Evolutionary conservation across 805 yeast genomes (phyloP).

Genomic region (Starmerella riodocensis): DNA sequence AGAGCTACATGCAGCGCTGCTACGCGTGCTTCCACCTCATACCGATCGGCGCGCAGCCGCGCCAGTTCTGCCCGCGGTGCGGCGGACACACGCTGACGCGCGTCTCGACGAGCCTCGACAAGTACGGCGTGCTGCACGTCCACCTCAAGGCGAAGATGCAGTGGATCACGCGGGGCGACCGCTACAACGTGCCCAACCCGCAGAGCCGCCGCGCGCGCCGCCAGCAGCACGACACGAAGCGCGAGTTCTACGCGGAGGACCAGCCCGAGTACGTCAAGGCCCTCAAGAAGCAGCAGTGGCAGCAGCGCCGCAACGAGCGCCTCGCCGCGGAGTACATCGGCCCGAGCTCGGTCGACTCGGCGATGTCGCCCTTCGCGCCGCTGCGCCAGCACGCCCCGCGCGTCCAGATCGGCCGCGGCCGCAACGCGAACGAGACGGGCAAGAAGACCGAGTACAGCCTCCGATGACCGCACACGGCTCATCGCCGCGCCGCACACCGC

Average conservation of each 20-base stretch:
- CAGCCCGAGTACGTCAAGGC: constrained; percentile 89
- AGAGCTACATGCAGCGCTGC: constrained; percentile 90
- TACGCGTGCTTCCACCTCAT: constrained; percentile 87
- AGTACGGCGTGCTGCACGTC: constrained; percentile 70
- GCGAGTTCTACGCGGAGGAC: constrained; percentile 66
- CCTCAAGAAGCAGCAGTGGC: constrained; percentile 77
- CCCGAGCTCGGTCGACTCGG: constrained; percentile 71
- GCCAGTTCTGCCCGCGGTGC: constrained; percentile 88
- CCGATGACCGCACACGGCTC: not conserved
- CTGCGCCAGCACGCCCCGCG: constrained; percentile 34
- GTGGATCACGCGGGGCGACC: constrained; percentile 84
- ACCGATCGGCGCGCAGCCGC: constrained; percentile 43
- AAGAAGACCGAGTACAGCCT: constrained; percentile 11
- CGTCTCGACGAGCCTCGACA: constrained; percentile 70
- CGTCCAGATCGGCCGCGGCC: constrained; percentile 76
- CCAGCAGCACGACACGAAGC: constrained; percentile 68
- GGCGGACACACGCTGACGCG: constrained; percentile 86
- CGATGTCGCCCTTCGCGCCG: constrained; percentile 78
- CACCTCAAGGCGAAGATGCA: constrained; percentile 83
- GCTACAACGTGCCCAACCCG: constrained; percentile 76
- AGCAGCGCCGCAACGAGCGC: constrained; percentile 72
- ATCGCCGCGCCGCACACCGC: no score
- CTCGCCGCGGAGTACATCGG: constrained; percentile 80
- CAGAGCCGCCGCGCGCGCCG: constrained; percentile 63
- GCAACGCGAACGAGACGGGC: constrained; percentile 51